These are phyloP conservation scores for Crucibulum laeve DNA, from an alignment of 768 basidiomycete species.

Conservation along the genomic window DNA sequence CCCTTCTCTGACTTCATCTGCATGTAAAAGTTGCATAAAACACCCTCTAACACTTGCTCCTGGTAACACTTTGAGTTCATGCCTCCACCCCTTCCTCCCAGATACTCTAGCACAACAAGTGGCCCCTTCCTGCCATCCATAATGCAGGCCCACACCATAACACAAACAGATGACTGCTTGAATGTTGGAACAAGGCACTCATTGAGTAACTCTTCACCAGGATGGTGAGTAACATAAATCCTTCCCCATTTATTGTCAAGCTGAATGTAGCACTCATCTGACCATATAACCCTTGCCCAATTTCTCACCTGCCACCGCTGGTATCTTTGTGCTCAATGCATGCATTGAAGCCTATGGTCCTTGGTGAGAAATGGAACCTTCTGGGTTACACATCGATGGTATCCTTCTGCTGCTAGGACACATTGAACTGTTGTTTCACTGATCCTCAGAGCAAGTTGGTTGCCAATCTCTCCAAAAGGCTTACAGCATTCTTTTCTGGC, in stretches of 20 bases:
- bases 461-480: conserved; percentile 17
- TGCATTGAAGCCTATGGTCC: conserved; percentile 2
- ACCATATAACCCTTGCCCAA: conserved; percentile 15
- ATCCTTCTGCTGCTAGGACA: conserved; percentile 12
- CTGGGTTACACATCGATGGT: conserved; percentile 15
- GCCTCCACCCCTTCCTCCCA: conserved; percentile 18
- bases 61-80: conserved; percentile 14
- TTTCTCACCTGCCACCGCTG: background rate
- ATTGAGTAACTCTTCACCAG: conserved; percentile 9
- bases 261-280: conserved; percentile 18
- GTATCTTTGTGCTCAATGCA: conserved; percentile 5
- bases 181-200: conserved; percentile 19
- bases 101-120: conserved; percentile 22
- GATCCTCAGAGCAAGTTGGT: conserved; percentile 7
- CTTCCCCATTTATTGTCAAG: conserved; percentile 9
- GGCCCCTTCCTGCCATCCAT: conserved; percentile 17
- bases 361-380: conserved; percentile 19
- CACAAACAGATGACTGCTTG: conserved; percentile 18
- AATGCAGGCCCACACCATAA: conserved; percentile 28
- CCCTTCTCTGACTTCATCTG: conserved; percentile 10
- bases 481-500: conserved; percentile 12
- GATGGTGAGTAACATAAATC: conserved; percentile 10
- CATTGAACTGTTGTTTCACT: conserved; percentile 10
- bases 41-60: conserved; percentile 20
- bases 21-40: conserved; percentile 13